A percentile compares a stretch with the other conserved stretches of the same genome.
phyloP scores from a whole-genome alignment of 805 yeast genomes.

The Ogataea wickerhamii region DNA sequence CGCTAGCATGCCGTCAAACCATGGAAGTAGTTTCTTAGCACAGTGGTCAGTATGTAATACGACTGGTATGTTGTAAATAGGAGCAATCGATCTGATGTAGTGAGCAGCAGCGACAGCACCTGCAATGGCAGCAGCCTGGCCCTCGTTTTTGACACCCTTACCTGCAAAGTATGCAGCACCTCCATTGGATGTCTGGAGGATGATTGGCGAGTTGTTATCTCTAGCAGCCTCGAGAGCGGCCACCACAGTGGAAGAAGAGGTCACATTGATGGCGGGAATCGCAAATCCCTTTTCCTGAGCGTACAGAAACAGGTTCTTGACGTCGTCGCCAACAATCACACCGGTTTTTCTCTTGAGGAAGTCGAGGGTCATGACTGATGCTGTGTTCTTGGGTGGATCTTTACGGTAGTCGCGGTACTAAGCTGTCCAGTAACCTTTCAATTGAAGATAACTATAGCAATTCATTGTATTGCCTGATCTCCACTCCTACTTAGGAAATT shows the following conservation, averaged over 20 bases:
- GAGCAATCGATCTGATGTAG: slow-evolving; percentile 95
- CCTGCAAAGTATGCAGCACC: slow-evolving; percentile 99
- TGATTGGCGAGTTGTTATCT: slow-evolving; percentile 91
- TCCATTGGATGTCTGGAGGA: slow-evolving; percentile 96
- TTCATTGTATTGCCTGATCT: not conserved
- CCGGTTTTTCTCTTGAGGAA: slow-evolving; percentile 89
- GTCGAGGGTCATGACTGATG: slow-evolving; percentile 39
- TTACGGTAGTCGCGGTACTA: too few species aligned
- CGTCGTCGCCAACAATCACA: slow-evolving; percentile 99
- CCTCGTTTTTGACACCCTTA: slow-evolving; percentile 92
- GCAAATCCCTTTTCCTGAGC: slow-evolving; percentile 94
- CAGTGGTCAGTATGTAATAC: slow-evolving; percentile 98
- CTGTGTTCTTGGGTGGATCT: slow-evolving; percentile 3
- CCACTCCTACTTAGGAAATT: not conserved
- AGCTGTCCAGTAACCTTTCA: too few species aligned
- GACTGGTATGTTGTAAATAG: slow-evolving; percentile 95
- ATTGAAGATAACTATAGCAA: not conserved
- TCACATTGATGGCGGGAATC: slow-evolving; percentile 97
- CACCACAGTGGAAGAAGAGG: slow-evolving; percentile 94
- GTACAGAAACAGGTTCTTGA: slow-evolving; percentile 77
- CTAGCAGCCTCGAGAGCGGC: slow-evolving; percentile 98
- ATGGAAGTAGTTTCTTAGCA: slow-evolving; percentile 95
- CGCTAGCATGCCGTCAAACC: slow-evolving; percentile 97
- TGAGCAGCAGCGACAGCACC: slow-evolving; percentile 98
- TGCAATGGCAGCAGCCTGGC: slow-evolving; percentile 90